These are phyloP conservation scores for Canariomyces notabilis DNA, from an alignment of 2,329 filamentous ascomycete genomes.

Conservation along the genomic window DNA sequence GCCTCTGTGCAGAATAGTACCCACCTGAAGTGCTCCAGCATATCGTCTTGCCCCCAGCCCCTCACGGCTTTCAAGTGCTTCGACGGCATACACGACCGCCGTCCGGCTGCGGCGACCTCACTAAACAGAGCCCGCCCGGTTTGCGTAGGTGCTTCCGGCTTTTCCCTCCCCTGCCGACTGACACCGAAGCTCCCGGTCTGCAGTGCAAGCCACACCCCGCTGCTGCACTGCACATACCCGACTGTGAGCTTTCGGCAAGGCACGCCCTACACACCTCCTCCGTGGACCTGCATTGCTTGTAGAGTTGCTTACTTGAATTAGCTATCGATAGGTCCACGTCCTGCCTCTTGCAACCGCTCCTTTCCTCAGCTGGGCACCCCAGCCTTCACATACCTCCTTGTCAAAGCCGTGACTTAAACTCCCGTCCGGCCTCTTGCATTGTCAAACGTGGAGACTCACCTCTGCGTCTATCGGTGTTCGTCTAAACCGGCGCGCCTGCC, in stretches of 20 bases:
- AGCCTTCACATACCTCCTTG: too few relatives aligned
- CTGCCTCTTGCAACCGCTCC: neutral
- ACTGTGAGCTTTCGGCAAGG: constrained; percentile 14
- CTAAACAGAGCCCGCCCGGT: neutral
- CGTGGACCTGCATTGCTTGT: constrained; percentile 19
- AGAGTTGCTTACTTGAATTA: constrained; percentile 13
- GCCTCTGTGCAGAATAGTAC: constrained; percentile 17
- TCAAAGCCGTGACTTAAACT: constrained; percentile 4
- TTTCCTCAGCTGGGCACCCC: too few relatives aligned
- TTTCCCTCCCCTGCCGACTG: constrained; percentile 12
- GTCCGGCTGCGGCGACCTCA: too few relatives aligned
- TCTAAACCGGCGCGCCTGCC: neutral
- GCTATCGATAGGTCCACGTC: constrained; percentile 14
- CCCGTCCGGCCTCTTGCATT: neutral
- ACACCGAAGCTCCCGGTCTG: constrained; percentile 13
- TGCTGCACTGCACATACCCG: constrained; percentile 8
- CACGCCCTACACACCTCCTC: constrained; percentile 12
- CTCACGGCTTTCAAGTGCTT: too few relatives aligned
- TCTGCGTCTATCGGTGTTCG: neutral
- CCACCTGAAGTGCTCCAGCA: constrained; percentile 9
- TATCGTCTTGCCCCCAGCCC: neutral
- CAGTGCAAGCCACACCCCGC: constrained; percentile 4
- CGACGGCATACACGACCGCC: too few relatives aligned
- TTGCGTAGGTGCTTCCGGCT: constrained; percentile 3
- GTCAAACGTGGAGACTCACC: neutral